These are phyloP conservation scores for Aspergillus ellipticus DNA, from an alignment of 495 filamentous ascomycete species.

Conservation along the genomic window DNA sequence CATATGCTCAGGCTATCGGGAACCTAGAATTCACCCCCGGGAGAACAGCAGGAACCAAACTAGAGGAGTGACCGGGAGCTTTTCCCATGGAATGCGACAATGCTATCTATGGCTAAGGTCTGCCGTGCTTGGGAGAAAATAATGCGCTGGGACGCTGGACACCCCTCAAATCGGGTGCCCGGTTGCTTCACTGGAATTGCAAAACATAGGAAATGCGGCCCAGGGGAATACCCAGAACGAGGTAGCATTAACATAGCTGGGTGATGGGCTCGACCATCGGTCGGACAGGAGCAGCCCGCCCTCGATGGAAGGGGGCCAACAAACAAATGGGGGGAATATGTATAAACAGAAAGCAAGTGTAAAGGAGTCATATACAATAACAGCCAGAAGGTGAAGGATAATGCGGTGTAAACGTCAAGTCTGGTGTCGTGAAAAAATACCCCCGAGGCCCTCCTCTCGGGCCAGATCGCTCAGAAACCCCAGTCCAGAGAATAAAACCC, in stretches of 20 bases:
- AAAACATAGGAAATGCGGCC: not conserved
- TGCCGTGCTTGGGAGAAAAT: no score
- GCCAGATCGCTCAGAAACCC: not conserved
- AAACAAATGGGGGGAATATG: slow-evolving; percentile 4
- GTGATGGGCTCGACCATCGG: slow-evolving; percentile 4
- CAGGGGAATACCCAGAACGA: not conserved
- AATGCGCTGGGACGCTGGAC: no score
- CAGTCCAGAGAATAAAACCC: not conserved
- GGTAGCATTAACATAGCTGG: slow-evolving; percentile 2
- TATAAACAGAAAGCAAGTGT: slow-evolving; percentile 13
- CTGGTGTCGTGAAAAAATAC: slow-evolving; percentile 14
- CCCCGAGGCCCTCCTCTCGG: not conserved
- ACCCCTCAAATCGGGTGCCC: no score
- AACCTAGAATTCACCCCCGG: no score
- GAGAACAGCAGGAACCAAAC: no score
- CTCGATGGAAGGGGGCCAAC: not conserved
- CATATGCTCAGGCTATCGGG: no score
- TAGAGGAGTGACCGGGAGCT: no score
- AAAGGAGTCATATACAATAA: slow-evolving; percentile 23
- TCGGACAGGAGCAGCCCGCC: not conserved
- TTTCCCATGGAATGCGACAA: no score
- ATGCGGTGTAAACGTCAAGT: slow-evolving; percentile 18
- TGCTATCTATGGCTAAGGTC: no score
- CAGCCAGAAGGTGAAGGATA: slow-evolving; percentile 8
- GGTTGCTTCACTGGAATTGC: not conserved